Base-by-base conservation (phyloP, 176 grass and related monocot genomes). In the Tillandsia leiboldiana region DNA sequence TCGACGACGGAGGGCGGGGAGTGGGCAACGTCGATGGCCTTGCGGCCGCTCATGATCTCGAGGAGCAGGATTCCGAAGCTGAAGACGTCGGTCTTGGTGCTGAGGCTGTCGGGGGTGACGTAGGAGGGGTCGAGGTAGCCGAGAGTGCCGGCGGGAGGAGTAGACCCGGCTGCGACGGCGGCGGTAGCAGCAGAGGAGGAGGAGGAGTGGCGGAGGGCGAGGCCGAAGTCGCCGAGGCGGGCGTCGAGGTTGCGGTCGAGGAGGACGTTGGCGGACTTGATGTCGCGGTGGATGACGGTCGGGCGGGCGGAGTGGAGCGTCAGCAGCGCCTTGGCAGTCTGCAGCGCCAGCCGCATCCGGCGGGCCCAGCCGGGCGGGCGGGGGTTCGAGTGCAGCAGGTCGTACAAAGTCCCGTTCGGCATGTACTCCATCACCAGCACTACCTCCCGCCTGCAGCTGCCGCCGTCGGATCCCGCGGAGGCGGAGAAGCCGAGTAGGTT, bases 31-130 rank as follows among this genome's bases (percentile, higher is more conserved):
- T 99, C 94, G 68, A 99, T 99, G 47, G 94, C 94, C 79, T 87
- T 90, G 71, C 94, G 80, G 1, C 94, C 94, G 77, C 94, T 99
- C 77, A 99, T 90, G 63, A 99, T 99, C 81, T 99, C 94, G 9
- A 99, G 87, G 20, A 99, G 87, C 61, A 99, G 84, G 78, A 99
- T 99, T 62, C 94, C 94, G 68, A 99, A 99, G 85, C 94, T 99
- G 80, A 99, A 99, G n/a, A 99, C 94, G 67, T 99, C 94, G 1
- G 94, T 99, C 80, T 99, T 99, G 77, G 94, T 99, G 85, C 94
- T 99, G 65, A 99, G 74, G 81, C 83, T 90, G 51, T 99, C 89
- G 3, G 94, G 94, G 2, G 94, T 97, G 53, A 99, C 87, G 74
- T 99, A 99, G 3, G 89, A 81, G 6, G 94, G 94, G 82, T 99